A percentile compares a stretch with the other conserved stretches of the same genome.
These are phyloP conservation scores for Sicyos baderoa DNA, from an alignment of 306 rosid species.

Conservation along the genomic window DNA sequence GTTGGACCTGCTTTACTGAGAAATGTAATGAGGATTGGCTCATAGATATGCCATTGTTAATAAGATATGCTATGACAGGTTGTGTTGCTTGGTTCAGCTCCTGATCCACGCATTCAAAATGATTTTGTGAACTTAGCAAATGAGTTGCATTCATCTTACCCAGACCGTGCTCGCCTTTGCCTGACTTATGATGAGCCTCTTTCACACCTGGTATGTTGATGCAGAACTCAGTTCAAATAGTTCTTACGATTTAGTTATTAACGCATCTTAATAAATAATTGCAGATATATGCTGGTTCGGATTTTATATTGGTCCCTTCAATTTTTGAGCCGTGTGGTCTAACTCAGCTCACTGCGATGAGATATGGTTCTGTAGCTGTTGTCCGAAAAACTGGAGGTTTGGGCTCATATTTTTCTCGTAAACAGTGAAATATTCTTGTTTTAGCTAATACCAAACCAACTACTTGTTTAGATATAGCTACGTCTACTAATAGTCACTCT, in stretches of 20 bases:
- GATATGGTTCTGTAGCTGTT: constrained; percentile 91
- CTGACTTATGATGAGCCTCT: constrained; percentile 95
- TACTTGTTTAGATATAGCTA: no score
- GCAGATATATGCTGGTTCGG: constrained; percentile 93
- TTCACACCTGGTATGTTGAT: constrained; percentile 72
- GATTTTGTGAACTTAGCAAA: constrained; percentile 76
- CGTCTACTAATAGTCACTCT: no score
- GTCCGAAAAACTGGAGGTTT: constrained; percentile 92
- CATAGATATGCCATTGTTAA: constrained; percentile 1
- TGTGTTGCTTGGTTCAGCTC: constrained; percentile 97
- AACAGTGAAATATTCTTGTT: no score
- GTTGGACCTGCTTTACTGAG: background rate
- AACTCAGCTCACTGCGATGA: constrained; percentile 94
- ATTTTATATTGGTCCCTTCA: constrained; percentile 91
- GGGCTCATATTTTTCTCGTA: background rate
- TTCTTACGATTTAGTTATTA: background rate
- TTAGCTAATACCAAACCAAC: no score
- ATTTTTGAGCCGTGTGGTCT: constrained; percentile 98
- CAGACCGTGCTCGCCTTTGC: constrained; percentile 64
- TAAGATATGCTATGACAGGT: constrained; percentile 40
- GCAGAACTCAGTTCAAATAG: constrained; percentile 5
- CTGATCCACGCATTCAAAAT: constrained; percentile 90
- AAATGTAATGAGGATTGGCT: constrained; percentile 14
- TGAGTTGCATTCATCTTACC: constrained; percentile 50
- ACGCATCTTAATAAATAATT: background rate